Base-by-base conservation (phyloP, 371 early-diverging fungal species). In the Batrachochytrium dendrobatidis region DNA sequence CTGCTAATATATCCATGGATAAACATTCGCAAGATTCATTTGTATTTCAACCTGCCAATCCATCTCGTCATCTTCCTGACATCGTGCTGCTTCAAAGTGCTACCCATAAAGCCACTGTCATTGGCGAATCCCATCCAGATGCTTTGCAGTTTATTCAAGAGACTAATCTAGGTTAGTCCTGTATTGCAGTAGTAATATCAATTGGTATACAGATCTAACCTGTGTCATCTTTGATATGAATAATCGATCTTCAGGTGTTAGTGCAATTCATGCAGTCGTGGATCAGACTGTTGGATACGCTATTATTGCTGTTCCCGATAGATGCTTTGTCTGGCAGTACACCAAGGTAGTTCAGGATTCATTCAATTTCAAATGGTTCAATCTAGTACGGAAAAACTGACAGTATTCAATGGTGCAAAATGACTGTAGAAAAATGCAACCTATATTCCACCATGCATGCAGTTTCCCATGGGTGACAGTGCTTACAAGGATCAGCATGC, bases 261-360 rank as follows among this genome's bases (percentile, higher is more conserved):
- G 15, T 39, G 39, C 18, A 6, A 30, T 25, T 7, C 53, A 53
- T 7, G 55, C 55, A 4, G 35, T 34, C n/a, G 8, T 55, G 33
- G 55, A 55, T 32, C 55, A 55, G 25, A 18, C 7, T 7, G 34
- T 44, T 7, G 55, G 55, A 26, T 32, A 35, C 28, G 33, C 55
- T 28, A 44, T 32, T 28, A 29, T 55, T 15, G 55, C 43, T 20
- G 33, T 6, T 5, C 35, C 7, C 18, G 55, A 32, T 25, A 4
- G 35, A 18, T 7, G 20, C 12, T 55, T 32, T 18, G 55, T 55
- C 28, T 55, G 55, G 55, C 33, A 46, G 35, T 55, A 55, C 55
- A 18, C 17, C n/a, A 20, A 26, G 12, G 55, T 55, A 30, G 5
- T 35, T 55, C 8, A 8, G 22, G 7, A 8, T 39, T 5, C 55